Conservation (phyloP, 768 basidiomycete species). For the Boletus speciosus region DNA sequence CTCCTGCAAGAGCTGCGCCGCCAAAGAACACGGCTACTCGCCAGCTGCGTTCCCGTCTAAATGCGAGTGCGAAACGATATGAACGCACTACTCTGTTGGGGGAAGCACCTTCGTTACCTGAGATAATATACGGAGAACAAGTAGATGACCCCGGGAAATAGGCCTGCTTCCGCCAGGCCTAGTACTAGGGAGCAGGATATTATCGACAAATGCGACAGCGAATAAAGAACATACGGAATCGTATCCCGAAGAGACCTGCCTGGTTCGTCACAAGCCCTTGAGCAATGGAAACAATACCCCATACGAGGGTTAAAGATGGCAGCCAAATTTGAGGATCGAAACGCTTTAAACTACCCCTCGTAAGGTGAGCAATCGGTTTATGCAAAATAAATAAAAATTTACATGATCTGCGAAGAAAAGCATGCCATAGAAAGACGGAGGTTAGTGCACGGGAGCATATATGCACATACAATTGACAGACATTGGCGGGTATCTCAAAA, state of each 20-base stretch:
- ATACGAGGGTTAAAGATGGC: conserved; percentile 53
- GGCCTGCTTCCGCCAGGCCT: conserved; percentile 56
- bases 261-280: conserved; percentile 56
- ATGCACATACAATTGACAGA: conserved; percentile 18
- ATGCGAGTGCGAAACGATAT: neutral
- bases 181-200: conserved; percentile 38
- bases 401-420: conserved; percentile 18
- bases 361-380: neutral
- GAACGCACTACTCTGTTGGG: neutral
- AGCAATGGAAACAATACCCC: conserved; percentile 53
- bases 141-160: conserved; percentile 57
- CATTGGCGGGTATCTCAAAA: conserved; percentile 61
- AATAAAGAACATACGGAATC: conserved; percentile 41
- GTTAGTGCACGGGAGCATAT: neutral
- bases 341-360: conserved; percentile 45
- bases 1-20: conserved; percentile 59
- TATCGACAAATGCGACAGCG: neutral
- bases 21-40: conserved; percentile 63
- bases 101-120: conserved; percentile 28
- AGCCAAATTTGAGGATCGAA: conserved; percentile 61
- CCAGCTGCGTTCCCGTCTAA: conserved; percentile 55
- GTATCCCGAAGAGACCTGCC: conserved; percentile 51
- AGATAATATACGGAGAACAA: conserved; percentile 59
- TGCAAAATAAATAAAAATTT: conserved; percentile 12
- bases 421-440: neutral